Base-by-base conservation (phyloP, 345 rosid genomes). In the Conringia planisiliqua region DNA sequence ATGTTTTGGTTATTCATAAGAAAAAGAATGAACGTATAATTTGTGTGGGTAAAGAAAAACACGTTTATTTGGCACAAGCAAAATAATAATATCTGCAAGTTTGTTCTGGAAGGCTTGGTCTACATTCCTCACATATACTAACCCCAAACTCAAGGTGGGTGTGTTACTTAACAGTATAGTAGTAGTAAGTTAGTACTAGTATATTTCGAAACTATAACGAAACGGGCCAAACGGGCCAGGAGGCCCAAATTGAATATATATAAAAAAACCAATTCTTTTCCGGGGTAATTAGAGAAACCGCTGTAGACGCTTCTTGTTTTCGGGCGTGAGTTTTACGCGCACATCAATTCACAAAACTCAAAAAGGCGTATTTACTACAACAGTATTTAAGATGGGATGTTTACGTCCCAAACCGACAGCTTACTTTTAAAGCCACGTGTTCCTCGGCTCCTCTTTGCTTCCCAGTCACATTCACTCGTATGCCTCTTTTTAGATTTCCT, bases 401-500 rank as follows among this genome's bases (percentile, higher is more conserved):
- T 58, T 74, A 66, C 68, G 73, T 74, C 61, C 26, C 73, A 58
- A 66, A 74, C 67, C 68, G 78, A 74, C 78, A 66, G 24, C 56
- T 32, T 55, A 3, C 55, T 20, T 32, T 42, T 7, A 0, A 54
- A 64, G 71, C 77, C 77, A 73, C 71, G 71, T 62, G 63, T 73
- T 46, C 48, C 18, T 73, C 65, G 18, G 77, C 65, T 65, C 58
- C 9, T 20, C 57, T 35, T 56, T 44, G 46, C 78, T 43, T 57
- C 48, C 3, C 40, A 56, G 5, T 14, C 55, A 57, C 51, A 66
- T 10, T 60, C 47, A 26, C 58, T 66, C 52, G 39, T 47, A 36
- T 74, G 42, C n/a, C 30, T 20, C 17, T 10, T 12, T 36, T 39
- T 11, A 48, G 16, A 17, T 60, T 72, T 51, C 9, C 43, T 29